A percentile compares a stretch with the other conserved stretches of the same genome.
Conservation (phyloP, 805 yeast species). For the Metschnikowia amazonensis region DNA sequence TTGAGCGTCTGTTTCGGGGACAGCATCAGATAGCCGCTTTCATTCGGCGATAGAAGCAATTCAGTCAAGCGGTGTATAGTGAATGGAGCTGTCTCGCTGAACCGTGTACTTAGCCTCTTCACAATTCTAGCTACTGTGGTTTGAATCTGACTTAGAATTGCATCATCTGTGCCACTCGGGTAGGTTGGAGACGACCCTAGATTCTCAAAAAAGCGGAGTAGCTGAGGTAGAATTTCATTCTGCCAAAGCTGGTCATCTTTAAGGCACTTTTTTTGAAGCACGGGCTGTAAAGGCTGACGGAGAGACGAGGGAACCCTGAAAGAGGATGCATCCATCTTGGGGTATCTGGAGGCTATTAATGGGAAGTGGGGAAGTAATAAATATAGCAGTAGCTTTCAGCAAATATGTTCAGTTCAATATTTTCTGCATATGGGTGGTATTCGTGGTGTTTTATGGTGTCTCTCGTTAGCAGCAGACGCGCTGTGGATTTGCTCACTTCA, state of each 20-base stretch:
- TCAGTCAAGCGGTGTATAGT: conserved; percentile 18
- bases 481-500: background rate
- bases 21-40: conserved; percentile 16
- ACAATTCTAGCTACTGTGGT: conserved; percentile 6
- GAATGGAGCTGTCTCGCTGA: conserved; percentile 20
- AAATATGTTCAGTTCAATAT: background rate
- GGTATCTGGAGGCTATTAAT: background rate
- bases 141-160: conserved; percentile 9
- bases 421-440: background rate
- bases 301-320: conserved; percentile 1
- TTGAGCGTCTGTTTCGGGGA: conserved; percentile 14
- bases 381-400: background rate
- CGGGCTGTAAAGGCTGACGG: conserved; percentile 9
- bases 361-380: background rate
- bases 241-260: conserved; percentile 16
- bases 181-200: conserved; percentile 8
- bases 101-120: conserved; percentile 25
- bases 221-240: conserved; percentile 9
- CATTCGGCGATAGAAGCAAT: conserved; percentile 11
- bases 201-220: conserved; percentile 5
- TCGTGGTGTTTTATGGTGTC: background rate
- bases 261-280: conserved; percentile 10
- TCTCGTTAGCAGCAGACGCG: conserved; percentile 2
- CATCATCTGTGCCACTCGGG: conserved; percentile 8
- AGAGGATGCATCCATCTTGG: conserved; percentile 1